phyloP scores from a whole-genome alignment of 192 early-diverging fungal species.

The Umbelopsis vinacea region DNA sequence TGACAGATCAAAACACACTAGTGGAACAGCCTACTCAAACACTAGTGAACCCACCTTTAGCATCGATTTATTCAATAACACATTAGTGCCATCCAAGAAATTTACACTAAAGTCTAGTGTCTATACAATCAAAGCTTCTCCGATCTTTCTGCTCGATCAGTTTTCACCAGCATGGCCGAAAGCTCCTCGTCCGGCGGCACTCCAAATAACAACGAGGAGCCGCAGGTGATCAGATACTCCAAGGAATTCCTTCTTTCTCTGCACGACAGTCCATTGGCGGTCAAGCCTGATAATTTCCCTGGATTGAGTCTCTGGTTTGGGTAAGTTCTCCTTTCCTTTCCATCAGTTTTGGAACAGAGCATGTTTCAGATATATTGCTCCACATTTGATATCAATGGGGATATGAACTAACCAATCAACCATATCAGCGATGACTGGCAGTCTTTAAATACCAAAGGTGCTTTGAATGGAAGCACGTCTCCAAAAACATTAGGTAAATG shows the following conservation, averaged over 20 bases:
- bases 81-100: background rate
- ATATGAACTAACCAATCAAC: no score
- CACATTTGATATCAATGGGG: background rate
- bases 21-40: no score
- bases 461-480: constrained; percentile 11
- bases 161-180: background rate
- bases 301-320: constrained; percentile 37
- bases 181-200: constrained; percentile 16
- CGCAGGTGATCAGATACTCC: constrained; percentile 34
- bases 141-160: background rate
- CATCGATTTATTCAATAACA: background rate
- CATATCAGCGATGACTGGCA: constrained; percentile 8
- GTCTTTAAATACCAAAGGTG: constrained; percentile 7
- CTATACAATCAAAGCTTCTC: background rate
- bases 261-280: constrained; percentile 37
- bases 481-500: constrained; percentile 6
- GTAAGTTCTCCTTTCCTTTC: constrained; percentile 24
- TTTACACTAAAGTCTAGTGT: background rate
- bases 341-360: background rate
- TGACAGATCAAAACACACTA: no score
- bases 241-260: constrained; percentile 33
- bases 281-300: constrained; percentile 37
- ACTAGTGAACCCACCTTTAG: no score
- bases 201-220: background rate
- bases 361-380: background rate